Evolutionary conservation across 176 grass and related monocot genomes (phyloP).

Genomic region (Avena eriantha): DNA sequence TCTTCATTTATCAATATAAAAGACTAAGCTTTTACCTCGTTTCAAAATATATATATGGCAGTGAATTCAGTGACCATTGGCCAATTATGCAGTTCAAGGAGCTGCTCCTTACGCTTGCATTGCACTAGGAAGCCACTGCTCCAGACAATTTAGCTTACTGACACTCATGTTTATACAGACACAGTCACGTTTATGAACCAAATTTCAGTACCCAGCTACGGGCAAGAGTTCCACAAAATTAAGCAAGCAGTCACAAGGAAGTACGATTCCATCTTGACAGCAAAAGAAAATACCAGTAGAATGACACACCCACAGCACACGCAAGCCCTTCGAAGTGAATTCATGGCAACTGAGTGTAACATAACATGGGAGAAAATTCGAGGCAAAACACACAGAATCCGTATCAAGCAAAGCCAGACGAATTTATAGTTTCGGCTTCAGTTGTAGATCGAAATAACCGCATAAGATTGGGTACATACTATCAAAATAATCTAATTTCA

Average conservation of each 20-base stretch:
- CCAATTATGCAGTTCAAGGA: no score
- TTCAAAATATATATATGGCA: no score
- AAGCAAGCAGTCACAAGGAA: not conserved
- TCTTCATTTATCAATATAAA: no score
- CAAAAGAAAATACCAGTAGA: not conserved
- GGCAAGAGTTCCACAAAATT: not conserved
- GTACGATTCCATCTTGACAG: not conserved
- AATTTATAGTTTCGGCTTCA: not conserved
- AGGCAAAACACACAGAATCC: not conserved
- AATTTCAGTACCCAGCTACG: not conserved
- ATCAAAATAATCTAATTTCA: constrained; percentile 26
- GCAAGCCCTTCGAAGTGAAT: not conserved
- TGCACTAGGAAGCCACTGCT: not conserved
- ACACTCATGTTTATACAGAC: not conserved
- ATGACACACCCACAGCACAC: not conserved
- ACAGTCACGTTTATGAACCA: not conserved
- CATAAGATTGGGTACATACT: not conserved
- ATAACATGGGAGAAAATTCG: not conserved
- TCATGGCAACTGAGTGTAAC: not conserved
- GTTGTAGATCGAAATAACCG: not conserved
- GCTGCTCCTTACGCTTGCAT: no score
- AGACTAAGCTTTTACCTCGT: no score
- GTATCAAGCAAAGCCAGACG: not conserved
- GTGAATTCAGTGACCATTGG: no score
- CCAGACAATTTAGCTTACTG: not conserved